These are phyloP conservation scores for Dryadomyces sulphureus DNA, from an alignment of 2,329 filamentous ascomycete species.

Conservation along the genomic window DNA sequence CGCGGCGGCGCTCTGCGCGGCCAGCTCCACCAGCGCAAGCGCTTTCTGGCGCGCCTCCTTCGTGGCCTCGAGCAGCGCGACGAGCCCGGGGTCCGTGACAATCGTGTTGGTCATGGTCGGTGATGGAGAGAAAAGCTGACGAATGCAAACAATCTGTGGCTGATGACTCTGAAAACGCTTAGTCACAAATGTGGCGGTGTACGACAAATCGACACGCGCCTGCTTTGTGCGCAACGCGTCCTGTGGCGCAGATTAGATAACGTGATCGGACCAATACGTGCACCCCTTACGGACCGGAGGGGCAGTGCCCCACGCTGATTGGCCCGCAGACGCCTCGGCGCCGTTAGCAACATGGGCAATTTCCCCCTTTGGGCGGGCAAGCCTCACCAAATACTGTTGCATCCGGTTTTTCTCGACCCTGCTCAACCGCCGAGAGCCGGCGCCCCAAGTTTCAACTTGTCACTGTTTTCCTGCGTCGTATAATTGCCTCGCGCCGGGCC, in stretches of 20 bases:
- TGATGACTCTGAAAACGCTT: too few species aligned
- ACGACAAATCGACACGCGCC: too few species aligned
- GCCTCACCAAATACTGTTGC: neutral
- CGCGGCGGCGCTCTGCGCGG: conserved; percentile 18
- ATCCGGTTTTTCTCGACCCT: neutral
- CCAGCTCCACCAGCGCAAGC: conserved; percentile 43
- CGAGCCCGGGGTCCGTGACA: conserved; percentile 50
- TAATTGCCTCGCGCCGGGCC: neutral
- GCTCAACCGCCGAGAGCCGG: neutral
- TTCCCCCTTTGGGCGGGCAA: neutral
- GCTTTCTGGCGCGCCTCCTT: conserved; percentile 59
- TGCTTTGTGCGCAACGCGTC: too few species aligned
- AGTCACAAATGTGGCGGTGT: too few species aligned
- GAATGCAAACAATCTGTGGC: too few species aligned
- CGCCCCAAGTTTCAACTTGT: neutral
- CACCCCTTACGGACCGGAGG: neutral
- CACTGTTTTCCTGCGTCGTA: neutral
- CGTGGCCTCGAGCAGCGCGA: conserved; percentile 57
- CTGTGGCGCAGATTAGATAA: too few species aligned
- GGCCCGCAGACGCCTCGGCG: neutral
- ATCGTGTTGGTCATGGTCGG: conserved; percentile 25
- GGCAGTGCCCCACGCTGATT: neutral
- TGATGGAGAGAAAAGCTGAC: neutral
- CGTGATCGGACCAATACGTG: too few species aligned
- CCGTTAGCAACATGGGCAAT: neutral